Conservation (phyloP, 2,329 filamentous ascomycete genomes). For the Colletotrichum sansevieriae region DNA sequence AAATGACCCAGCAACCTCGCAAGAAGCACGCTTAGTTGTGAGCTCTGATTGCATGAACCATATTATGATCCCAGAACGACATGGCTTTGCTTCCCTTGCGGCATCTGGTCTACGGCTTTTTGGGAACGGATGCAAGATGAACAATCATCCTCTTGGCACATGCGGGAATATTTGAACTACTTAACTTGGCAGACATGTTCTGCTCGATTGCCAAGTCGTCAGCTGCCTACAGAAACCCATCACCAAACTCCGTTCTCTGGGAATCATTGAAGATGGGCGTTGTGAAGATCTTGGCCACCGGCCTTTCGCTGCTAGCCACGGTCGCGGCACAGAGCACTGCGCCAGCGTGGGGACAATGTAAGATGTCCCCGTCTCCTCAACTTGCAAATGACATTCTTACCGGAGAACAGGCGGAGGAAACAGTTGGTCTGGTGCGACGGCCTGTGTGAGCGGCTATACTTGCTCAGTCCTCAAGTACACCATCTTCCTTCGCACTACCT, state of each 20-base stretch:
- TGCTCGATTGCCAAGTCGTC: conserved; percentile 14
- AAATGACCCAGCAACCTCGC: background rate
- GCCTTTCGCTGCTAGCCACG: conserved; percentile 4
- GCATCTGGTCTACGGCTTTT: background rate
- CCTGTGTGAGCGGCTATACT: conserved; percentile 38
- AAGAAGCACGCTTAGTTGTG: background rate
- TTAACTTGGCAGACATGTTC: conserved; percentile 29
- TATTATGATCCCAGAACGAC: background rate
- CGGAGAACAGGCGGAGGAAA: conserved; percentile 29
- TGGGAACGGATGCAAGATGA: conserved; percentile 1
- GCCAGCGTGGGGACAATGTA: conserved; percentile 37
- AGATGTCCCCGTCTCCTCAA: background rate
- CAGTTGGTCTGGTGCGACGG: conserved; percentile 31
- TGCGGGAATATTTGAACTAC: conserved; percentile 17
- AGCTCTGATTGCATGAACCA: conserved; percentile 4
- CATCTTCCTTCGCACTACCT: background rate
- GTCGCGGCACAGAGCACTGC: conserved; percentile 26
- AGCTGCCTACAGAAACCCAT: background rate
- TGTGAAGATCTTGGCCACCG: background rate
- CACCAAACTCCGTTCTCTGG: background rate
- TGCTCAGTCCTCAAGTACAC: conserved; percentile 36
- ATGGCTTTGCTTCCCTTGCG: background rate
- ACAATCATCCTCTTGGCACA: background rate
- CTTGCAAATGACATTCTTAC: background rate
- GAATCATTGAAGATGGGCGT: conserved; percentile 10